phyloP scores from a whole-genome alignment of 495 filamentous ascomycete genomes.

The Platismatia glauca region DNA sequence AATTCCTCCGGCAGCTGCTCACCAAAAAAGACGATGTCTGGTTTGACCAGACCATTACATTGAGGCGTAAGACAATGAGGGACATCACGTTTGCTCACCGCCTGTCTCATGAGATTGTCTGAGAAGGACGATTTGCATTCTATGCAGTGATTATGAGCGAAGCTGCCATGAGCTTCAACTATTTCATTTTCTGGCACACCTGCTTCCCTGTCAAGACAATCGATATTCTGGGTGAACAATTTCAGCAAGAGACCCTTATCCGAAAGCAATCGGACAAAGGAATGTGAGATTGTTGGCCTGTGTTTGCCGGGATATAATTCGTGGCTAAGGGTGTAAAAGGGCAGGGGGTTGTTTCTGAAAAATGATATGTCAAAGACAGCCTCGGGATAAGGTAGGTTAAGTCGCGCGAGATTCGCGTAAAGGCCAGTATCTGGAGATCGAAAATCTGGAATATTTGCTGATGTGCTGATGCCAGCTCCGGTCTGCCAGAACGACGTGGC shows the following conservation, averaged over 20 bases:
- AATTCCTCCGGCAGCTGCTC: slow-evolving; percentile 71
- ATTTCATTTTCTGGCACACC: slow-evolving; percentile 75
- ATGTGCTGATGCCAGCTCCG: slow-evolving; percentile 57
- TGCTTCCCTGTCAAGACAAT: slow-evolving; percentile 82
- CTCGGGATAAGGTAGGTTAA: slow-evolving; percentile 76
- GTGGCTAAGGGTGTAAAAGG: slow-evolving; percentile 85
- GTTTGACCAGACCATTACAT: slow-evolving; percentile 83
- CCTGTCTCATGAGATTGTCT: slow-evolving; percentile 59
- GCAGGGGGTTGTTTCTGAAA: slow-evolving; percentile 73
- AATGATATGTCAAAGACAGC: slow-evolving; percentile 74
- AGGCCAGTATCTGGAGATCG: slow-evolving; percentile 75
- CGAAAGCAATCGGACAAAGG: slow-evolving; percentile 66
- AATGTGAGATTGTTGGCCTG: slow-evolving; percentile 74
- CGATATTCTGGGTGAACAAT: slow-evolving; percentile 96
- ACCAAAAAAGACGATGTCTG: slow-evolving; percentile 96
- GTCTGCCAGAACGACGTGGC: slow-evolving; percentile 27
- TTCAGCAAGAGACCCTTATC: slow-evolving; percentile 70
- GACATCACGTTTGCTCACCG: slow-evolving; percentile 52
- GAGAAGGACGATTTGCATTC: slow-evolving; percentile 70
- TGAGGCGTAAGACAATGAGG: slow-evolving; percentile 50
- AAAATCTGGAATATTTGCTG: slow-evolving; percentile 85
- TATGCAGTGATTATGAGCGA: slow-evolving; percentile 81
- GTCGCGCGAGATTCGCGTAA: slow-evolving; percentile 77
- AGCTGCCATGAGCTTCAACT: slow-evolving; percentile 91
- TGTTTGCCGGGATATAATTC: slow-evolving; percentile 91